These are phyloP conservation scores for Coniosporium tulheliwenetii DNA, from an alignment of 2,329 filamentous ascomycete species.

Conservation along the genomic window DNA sequence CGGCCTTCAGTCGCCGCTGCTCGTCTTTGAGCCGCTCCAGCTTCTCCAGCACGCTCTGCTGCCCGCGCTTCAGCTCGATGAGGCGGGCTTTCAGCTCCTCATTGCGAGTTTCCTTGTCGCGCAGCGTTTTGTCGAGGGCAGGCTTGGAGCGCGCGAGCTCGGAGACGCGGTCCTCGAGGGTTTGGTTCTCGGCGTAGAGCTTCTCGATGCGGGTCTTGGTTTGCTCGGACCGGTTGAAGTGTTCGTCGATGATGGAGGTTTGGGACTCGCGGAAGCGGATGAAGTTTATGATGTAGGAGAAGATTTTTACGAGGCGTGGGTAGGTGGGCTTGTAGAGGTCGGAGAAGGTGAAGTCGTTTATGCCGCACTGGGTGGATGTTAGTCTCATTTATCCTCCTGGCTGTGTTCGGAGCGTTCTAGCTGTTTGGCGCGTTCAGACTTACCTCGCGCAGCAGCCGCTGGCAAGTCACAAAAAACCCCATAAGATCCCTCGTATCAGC, in stretches of 20 bases:
- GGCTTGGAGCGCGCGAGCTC: conserved; percentile 69
- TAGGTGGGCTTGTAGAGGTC: conserved; percentile 87
- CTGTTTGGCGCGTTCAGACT: neutral
- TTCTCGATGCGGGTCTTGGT: conserved; percentile 80
- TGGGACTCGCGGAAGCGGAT: conserved; percentile 92
- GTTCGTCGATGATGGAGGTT: conserved; percentile 74
- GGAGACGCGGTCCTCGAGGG: conserved; percentile 63
- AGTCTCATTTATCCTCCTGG: neutral
- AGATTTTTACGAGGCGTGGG: conserved; percentile 81
- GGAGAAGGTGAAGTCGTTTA: conserved; percentile 84
- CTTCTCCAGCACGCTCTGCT: conserved; percentile 68
- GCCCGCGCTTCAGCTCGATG: conserved; percentile 63
- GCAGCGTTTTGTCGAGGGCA: conserved; percentile 65
- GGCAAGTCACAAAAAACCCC: conserved; percentile 82
- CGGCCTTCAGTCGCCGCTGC: conserved; percentile 58
- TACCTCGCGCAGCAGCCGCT: conserved; percentile 57
- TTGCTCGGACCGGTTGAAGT: conserved; percentile 80
- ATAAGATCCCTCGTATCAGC: conserved; percentile 84
- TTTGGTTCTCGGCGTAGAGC: conserved; percentile 72
- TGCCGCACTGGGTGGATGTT: conserved; percentile 48
- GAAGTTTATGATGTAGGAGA: conserved; percentile 98
- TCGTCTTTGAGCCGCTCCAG: conserved; percentile 71
- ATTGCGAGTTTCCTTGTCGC: conserved; percentile 73
- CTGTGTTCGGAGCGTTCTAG: neutral
- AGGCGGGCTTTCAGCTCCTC: conserved; percentile 74